These are phyloP conservation scores for Pseudomicrostroma phylloplanum DNA, from an alignment of 1,284 basidiomycete species.

Conservation along the genomic window DNA sequence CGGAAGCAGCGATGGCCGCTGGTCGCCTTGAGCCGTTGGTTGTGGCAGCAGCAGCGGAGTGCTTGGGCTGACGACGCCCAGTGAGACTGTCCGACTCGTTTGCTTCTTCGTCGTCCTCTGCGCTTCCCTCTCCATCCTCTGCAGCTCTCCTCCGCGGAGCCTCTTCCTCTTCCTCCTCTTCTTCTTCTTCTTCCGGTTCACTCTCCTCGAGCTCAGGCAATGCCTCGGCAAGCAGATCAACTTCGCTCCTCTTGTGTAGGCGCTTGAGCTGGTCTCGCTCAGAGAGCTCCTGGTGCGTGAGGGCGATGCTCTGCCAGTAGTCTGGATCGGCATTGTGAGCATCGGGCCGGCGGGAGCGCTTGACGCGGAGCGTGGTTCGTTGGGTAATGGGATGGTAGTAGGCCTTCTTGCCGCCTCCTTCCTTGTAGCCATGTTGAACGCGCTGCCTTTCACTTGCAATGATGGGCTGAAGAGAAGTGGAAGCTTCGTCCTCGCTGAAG, in stretches of 20 bases:
- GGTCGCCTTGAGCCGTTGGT: no score
- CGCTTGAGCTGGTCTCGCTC: background rate
- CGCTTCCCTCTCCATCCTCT: constrained; percentile 9
- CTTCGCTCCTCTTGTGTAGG: background rate
- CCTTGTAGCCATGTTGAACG: background rate
- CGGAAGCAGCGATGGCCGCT: background rate
- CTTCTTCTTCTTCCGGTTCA: constrained; percentile 12
- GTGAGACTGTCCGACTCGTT: background rate
- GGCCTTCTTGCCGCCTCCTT: background rate
- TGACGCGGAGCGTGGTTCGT: constrained; percentile 4
- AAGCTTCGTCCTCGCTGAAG: constrained; percentile 1
- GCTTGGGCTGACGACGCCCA: no score
- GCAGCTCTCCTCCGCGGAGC: constrained; percentile 1
- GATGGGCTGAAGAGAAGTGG: background rate
- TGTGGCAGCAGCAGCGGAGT: no score
- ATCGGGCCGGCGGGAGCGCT: background rate
- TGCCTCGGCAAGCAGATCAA: background rate
- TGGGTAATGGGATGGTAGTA: constrained; percentile 10
- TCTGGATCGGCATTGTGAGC: background rate
- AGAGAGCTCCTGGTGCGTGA: background rate
- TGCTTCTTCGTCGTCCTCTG: background rate
- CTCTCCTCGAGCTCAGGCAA: constrained; percentile 5
- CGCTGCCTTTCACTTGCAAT: background rate
- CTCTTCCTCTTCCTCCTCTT: constrained; percentile 10
- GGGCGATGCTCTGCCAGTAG: background rate